Base-by-base conservation (phyloP, 73 alveolate genomes). In the Paramecium bursaria region DNA sequence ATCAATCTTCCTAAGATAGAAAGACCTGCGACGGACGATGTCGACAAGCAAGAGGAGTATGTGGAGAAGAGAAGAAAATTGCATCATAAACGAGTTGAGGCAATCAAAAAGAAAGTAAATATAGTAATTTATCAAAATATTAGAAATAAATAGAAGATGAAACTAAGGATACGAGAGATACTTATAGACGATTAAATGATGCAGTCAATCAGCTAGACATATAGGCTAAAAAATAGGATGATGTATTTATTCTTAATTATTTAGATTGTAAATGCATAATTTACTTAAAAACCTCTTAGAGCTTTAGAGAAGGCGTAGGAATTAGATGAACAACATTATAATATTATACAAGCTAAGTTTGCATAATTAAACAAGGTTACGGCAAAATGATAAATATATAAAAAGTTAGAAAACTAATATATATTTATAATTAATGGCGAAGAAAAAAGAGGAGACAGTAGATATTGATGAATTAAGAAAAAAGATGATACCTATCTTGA, bases 281-380 rank as follows among this genome's bases (percentile, higher is more conserved):
- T 53, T 53, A 67, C 60, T 67, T 39, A 53, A 5, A 67, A 67
- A 42, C 82, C 82, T 25, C 39, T 67, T 19, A 67, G 35, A 67
- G 53, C 82, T 15, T 53, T 67, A 14, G 82, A 67, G 21, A 67
- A 42, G 39, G 82, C 82, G 19, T 33, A 22, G 44, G 82, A 67
- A 67, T 35, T 67, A 67, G 82, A 67, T 67, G 55, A 42, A 7
- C 57, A n/a, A n/a, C n/a, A n/a, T n/a, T n/a, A n/a, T n/a, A n/a
- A n/a, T n/a, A n/a, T n/a, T n/a, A n/a, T n/a, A n/a, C n/a, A n/a
- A n/a, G n/a, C n/a, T n/a, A n/a, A n/a, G n/a, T n/a, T n/a, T n/a
- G n/a, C n/a, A n/a, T n/a, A n/a, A n/a, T n/a, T n/a, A n/a, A n/a
- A n/a, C n/a, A n/a, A n/a, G n/a, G n/a, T n/a, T n/a, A n/a, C n/a